Base-by-base conservation (phyloP, 2,329 filamentous ascomycete species). In the Paecilomyces formosus region DNA sequence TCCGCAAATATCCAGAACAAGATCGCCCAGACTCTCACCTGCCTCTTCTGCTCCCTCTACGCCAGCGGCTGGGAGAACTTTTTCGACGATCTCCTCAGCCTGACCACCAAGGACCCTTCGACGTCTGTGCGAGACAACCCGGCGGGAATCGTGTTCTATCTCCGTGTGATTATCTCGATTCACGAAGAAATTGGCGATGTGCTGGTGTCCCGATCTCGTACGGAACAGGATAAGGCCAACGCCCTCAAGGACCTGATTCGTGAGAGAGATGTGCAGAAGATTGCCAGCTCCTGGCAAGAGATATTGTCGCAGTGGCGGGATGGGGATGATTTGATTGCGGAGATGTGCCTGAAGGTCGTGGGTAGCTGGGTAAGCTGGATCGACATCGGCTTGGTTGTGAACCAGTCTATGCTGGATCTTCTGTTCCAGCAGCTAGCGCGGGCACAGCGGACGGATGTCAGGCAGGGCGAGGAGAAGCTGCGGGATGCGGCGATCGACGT, bases 291-390 rank as follows among this genome's bases (percentile, higher is more conserved):
- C 3, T 99, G 94, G 94, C 90, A 94, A 73, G 89, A 96, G 69
- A 88, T 99, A 52, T 81, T 99, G 57, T 82, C 85, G 11, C 85
- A 88, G 67, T 97, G 92, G 82, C 81, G 82, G 64, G 84, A 85
- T 58, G 82, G 85, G 58, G 85, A 88, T 64, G 87, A 92, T 68
- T 73, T 77, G 50, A 83, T 97, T 59, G 83, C 96, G 51, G 92
- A 97, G 73, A 87, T 95, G 82, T 92, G 90, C 66, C 81, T 99
- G 56, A 91, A 88, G 75, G 88, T 92, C n/a, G 86, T 99, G 64
- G 92, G 91, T 39, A 94, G 93, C 73, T 99, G 94, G 93, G 92
- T 96, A 61, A 95, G 92, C 82, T 99, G 94, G 94, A 96, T 95
- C 69, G 94, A 97, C 70, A 97, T 99, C 67, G 89, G 89, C 55